Evolutionary conservation across 305 asterid species (phyloP), one percentile per base, ranked within the genome.

Genomic region (Fraxinus dipetala): DNA sequence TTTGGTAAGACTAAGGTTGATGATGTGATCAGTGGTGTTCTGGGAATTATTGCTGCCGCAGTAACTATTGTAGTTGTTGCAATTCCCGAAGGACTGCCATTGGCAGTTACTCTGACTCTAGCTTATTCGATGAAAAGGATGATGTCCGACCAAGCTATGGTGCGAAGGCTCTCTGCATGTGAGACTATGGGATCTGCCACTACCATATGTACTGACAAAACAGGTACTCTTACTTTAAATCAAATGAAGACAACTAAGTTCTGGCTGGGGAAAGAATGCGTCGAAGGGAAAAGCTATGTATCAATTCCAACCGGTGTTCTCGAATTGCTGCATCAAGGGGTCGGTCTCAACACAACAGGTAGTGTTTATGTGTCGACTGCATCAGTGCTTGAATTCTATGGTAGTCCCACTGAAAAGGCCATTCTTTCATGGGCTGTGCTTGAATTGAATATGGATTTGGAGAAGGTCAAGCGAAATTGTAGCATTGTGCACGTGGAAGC

Each of bases 101-200:
- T 86, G 81, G 89, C 88, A 6, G 88, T 89, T 3, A 86, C 86
- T 0, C 82, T 87, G 0, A 81, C 90, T 8, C 86, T 86, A 43
- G 92, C 88, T 34, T 82, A 88, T 38, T 86, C 88, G 1, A 78
- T 89, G 91, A 84, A 86, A 56, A 81, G 86, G 76, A 86, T 89
- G 92, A 89, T 83, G 90, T 82, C 85, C 1, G 86, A 85, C 65
- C 80, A 81, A 5, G 89, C 87, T 1, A 51, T 81, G 87, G 86
- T 88, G 14, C 73, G 88, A 9, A 88, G 82, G 35, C 87, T 85
- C 65, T 83, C 88, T 1, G 87, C 87, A 67, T 86, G 87, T 43
- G 91, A 88, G 81, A 79, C 85, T 2, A 86, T 86, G 89, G 91
- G 91, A 6, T 84, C 87, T n/a, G 87, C 87, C 43, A 85, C 89